A percentile compares a stretch with the other conserved stretches of the same genome.
phyloP scores from a whole-genome alignment of 2,329 filamentous ascomycete genomes.

The Aspergillus quadrilineatus region DNA sequence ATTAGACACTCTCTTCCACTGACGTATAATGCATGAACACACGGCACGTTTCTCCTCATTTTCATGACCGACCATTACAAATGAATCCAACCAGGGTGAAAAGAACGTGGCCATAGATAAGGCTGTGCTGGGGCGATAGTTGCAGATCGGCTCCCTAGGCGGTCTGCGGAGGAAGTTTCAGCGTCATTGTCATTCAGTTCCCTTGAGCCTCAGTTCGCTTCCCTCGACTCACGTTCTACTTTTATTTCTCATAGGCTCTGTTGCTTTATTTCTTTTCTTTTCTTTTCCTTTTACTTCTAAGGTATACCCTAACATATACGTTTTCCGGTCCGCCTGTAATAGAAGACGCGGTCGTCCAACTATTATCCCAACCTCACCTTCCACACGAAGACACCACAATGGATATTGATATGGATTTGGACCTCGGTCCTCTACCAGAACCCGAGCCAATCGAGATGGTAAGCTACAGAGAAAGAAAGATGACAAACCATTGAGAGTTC shows the following conservation, averaged over 20 bases:
- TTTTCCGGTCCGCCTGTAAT: background rate
- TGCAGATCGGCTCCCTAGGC: background rate
- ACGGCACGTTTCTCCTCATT: background rate
- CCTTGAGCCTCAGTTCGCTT: background rate
- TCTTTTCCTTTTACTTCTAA: background rate
- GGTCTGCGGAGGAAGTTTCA: conserved; percentile 13
- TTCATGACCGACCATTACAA: background rate
- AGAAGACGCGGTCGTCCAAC: conserved; percentile 10
- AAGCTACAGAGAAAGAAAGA: conserved; percentile 14
- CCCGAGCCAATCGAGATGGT: conserved; percentile 36
- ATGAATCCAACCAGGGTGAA: no score
- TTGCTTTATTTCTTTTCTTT: background rate
- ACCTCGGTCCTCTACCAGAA: conserved; percentile 51
- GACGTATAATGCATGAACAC: background rate
- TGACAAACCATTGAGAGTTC: conserved; percentile 4
- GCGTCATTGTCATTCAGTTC: background rate
- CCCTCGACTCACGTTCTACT: background rate
- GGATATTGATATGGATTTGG: conserved; percentile 75
- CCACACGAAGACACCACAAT: conserved; percentile 43
- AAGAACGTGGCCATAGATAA: background rate
- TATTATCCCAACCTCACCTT: background rate
- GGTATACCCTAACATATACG: background rate
- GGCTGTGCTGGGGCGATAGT: background rate
- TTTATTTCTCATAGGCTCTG: background rate
- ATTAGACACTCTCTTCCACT: conserved; percentile 1